A percentile compares a stretch with the other conserved stretches of the same genome.
Evolutionary conservation across 192 early-diverging fungal species (phyloP).

Genomic region (Phycomyces blakesleeanus): DNA sequence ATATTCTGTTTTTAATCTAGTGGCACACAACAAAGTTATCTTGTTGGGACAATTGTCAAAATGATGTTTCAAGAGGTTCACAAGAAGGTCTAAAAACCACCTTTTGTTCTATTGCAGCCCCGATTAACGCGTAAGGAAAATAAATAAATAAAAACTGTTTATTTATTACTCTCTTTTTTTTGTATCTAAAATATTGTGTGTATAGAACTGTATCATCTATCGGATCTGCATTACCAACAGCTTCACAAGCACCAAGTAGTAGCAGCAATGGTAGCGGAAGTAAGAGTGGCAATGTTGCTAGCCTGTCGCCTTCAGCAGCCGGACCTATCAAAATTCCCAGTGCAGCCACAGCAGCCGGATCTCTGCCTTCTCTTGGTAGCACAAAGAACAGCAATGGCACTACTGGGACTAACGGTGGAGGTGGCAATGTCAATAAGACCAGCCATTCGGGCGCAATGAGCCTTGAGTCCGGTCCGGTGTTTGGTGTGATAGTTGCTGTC

Average conservation of each 20-base stretch:
- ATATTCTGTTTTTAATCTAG: slow-evolving; percentile 2
- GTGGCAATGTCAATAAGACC: background rate
- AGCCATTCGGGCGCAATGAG: background rate
- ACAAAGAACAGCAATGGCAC: background rate
- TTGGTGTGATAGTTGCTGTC: background rate
- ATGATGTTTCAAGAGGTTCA: slow-evolving; percentile 1
- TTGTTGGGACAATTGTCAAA: slow-evolving; percentile 25
- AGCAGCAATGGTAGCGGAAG: background rate
- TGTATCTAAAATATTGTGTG: too few species aligned
- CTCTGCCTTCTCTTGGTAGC: too few species aligned
- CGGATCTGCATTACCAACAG: too few species aligned
- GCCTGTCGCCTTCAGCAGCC: background rate
- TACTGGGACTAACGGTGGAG: too few species aligned
- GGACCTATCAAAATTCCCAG: background rate
- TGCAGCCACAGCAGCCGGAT: background rate
- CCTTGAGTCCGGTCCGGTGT: background rate
- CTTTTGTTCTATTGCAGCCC: slow-evolving; percentile 17
- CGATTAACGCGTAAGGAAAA: slow-evolving; percentile 14
- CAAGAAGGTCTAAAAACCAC: slow-evolving; percentile 3
- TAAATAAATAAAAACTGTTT: background rate
- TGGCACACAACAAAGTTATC: slow-evolving; percentile 28
- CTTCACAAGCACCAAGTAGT: too few species aligned
- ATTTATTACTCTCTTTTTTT: too few species aligned
- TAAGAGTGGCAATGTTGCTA: background rate
- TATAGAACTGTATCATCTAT: too few species aligned